These are phyloP conservation scores for Pestalotiopsis sp. DNA, from an alignment of 2,329 filamentous ascomycete species.

Conservation along the genomic window DNA sequence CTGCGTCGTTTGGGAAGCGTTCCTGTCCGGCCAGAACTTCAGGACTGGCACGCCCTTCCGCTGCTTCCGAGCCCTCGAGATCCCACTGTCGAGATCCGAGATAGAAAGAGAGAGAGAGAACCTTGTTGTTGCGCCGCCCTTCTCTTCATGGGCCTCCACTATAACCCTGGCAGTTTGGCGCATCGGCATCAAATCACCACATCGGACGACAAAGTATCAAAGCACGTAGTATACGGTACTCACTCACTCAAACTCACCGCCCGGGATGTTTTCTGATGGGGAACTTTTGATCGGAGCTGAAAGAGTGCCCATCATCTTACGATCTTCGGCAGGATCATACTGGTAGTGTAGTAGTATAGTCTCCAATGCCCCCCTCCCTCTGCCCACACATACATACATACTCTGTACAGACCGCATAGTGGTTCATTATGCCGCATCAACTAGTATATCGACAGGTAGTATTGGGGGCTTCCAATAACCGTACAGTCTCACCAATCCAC, in stretches of 20 bases:
- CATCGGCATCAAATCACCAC: background rate
- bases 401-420: conserved; percentile 22
- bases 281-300: background rate
- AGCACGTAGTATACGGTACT: background rate
- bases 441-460: conserved; percentile 6
- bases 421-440: conserved; percentile 2
- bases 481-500: background rate
- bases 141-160: background rate
- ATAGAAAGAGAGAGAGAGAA: background rate
- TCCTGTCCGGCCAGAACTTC: background rate
- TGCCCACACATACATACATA: conserved; percentile 14
- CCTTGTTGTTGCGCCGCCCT: background rate
- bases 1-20: background rate
- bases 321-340: conserved; percentile 12
- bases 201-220: background rate
- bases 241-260: background rate
- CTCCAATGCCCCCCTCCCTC: background rate
- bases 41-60: background rate
- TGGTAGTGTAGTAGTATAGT: conserved; percentile 2
- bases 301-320: background rate
- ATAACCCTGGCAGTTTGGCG: background rate
- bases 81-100: background rate
- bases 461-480: conserved; percentile 8
- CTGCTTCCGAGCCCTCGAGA: background rate
- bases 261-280: background rate